These are phyloP conservation scores for Termitomyces eurrhizus DNA, from an alignment of 768 basidiomycete species.

Conservation along the genomic window DNA sequence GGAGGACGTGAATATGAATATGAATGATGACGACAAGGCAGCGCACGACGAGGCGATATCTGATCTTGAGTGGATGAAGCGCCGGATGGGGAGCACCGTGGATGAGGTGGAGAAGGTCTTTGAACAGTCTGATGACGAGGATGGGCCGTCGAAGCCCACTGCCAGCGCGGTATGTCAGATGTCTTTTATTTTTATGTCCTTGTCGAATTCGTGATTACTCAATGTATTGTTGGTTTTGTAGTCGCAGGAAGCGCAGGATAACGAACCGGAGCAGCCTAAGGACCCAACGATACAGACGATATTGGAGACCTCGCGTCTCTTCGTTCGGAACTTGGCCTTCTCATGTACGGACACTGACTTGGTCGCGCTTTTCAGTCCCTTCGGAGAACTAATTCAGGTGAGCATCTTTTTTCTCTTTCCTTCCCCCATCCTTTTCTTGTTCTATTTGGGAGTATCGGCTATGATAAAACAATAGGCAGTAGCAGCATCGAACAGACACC, in stretches of 20 bases:
- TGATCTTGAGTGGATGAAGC: slow-evolving; percentile 75
- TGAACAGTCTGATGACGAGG: slow-evolving; percentile 61
- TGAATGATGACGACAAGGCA: slow-evolving; percentile 11
- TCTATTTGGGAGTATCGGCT: neutral
- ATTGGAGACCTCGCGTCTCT: slow-evolving; percentile 72
- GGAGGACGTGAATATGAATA: too few relatives aligned
- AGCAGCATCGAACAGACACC: too few relatives aligned
- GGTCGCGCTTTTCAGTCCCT: slow-evolving; percentile 54
- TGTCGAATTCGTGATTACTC: neutral
- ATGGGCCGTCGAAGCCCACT: slow-evolving; percentile 12
- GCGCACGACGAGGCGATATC: slow-evolving; percentile 41
- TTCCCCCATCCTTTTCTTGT: slow-evolving; percentile 1
- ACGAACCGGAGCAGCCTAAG: slow-evolving; percentile 13
- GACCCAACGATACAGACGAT: slow-evolving; percentile 52
- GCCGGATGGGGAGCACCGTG: slow-evolving; percentile 50
- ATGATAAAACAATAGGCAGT: too few relatives aligned
- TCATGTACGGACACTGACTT: slow-evolving; percentile 75
- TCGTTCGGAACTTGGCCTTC: slow-evolving; percentile 94
- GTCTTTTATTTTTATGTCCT: neutral
- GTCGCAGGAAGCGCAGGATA: neutral
- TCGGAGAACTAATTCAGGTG: slow-evolving; percentile 78
- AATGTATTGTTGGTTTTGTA: neutral
- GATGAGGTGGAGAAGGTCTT: slow-evolving; percentile 46
- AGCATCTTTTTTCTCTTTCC: slow-evolving; percentile 21
- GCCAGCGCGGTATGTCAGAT: neutral